phyloP scores from a whole-genome alignment of 768 basidiomycete genomes.

The Tricholoma flavovirens region DNA sequence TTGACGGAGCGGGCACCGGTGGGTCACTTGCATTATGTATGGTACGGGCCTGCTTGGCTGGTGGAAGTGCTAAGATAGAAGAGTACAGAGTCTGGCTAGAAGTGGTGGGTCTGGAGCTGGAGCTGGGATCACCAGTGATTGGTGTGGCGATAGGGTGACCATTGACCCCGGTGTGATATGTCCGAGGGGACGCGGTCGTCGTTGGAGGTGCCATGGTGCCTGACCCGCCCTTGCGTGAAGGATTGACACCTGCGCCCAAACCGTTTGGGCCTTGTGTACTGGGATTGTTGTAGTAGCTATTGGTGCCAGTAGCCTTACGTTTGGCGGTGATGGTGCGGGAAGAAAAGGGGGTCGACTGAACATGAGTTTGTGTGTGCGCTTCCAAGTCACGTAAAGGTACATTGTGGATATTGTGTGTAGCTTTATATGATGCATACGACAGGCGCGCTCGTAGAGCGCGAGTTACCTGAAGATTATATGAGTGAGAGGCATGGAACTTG shows the following conservation, averaged over 20 bases:
- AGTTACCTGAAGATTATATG: slow-evolving; percentile 57
- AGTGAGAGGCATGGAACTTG: slow-evolving; percentile 33
- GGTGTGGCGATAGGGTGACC: slow-evolving; percentile 25
- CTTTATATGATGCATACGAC: slow-evolving; percentile 82
- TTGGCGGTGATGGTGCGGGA: slow-evolving; percentile 54
- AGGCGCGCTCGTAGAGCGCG: slow-evolving; percentile 76
- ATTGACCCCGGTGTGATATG: slow-evolving; percentile 34
- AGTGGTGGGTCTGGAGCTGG: slow-evolving; percentile 26
- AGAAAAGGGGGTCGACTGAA: slow-evolving; percentile 34
- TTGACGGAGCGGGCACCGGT: slow-evolving; percentile 50
- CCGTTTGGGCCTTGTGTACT: slow-evolving; percentile 41
- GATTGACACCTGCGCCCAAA: slow-evolving; percentile 21
- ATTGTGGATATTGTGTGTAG: slow-evolving; percentile 63
- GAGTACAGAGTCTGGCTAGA: slow-evolving; percentile 61
- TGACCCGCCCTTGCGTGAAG: slow-evolving; percentile 32
- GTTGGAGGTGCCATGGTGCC: slow-evolving; percentile 43
- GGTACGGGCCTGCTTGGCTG: slow-evolving; percentile 71
- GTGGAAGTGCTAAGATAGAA: slow-evolving; percentile 73
- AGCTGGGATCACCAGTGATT: slow-evolving; percentile 26
- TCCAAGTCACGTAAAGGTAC: slow-evolving; percentile 69
- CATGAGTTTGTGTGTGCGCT: slow-evolving; percentile 43
- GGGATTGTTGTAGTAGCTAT: slow-evolving; percentile 47
- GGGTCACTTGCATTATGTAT: slow-evolving; percentile 70
- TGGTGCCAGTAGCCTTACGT: slow-evolving; percentile 42
- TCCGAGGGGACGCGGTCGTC: slow-evolving; percentile 37